A percentile compares a stretch with the other conserved stretches of the same genome.
phyloP scores from a whole-genome alignment of 2,329 filamentous ascomycete species.

The Thelonectria discophora region DNA sequence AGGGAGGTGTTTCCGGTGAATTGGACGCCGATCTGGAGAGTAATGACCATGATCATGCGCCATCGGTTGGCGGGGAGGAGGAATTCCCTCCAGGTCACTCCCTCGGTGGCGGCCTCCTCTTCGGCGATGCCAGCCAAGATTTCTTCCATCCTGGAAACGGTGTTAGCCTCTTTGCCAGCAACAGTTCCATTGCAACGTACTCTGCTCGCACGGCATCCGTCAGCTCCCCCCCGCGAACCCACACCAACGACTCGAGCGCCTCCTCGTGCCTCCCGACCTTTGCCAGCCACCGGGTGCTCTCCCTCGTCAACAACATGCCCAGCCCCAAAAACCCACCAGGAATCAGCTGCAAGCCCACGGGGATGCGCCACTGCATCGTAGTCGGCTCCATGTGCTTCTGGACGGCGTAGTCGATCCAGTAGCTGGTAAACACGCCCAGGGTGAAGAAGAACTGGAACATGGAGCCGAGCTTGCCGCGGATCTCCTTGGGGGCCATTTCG shows the following conservation, averaged over 20 bases:
- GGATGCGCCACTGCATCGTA: constrained; percentile 60
- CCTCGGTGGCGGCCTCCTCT: constrained; percentile 55
- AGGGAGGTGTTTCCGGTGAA: constrained; percentile 61
- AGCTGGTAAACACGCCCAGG: constrained; percentile 52
- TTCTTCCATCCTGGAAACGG: constrained; percentile 47
- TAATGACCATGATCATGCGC: constrained; percentile 58
- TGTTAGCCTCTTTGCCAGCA: constrained; percentile 16
- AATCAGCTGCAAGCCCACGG: constrained; percentile 57
- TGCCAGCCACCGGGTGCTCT: constrained; percentile 58
- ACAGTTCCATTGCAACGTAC: constrained; percentile 28
- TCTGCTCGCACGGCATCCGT: constrained; percentile 47
- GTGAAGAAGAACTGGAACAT: constrained; percentile 58
- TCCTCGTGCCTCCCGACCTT: constrained; percentile 56
- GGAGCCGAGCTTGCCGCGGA: constrained; percentile 54
- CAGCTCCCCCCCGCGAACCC: constrained; percentile 59
- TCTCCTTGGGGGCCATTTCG: constrained; percentile 58
- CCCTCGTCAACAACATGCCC: constrained; percentile 59
- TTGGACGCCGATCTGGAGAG: constrained; percentile 59
- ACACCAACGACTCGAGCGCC: constrained; percentile 57
- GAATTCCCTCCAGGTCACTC: constrained; percentile 55
- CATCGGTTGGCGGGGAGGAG: constrained; percentile 57
- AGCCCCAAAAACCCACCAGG: constrained; percentile 56
- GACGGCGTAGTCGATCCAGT: constrained; percentile 60
- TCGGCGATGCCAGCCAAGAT: constrained; percentile 57
- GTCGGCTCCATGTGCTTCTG: constrained; percentile 47